Evolutionary conservation across 352 stramenopile genomes (phyloP), one percentile per base, ranked within the genome.

Genomic region (Pythium dissotocum): DNA sequence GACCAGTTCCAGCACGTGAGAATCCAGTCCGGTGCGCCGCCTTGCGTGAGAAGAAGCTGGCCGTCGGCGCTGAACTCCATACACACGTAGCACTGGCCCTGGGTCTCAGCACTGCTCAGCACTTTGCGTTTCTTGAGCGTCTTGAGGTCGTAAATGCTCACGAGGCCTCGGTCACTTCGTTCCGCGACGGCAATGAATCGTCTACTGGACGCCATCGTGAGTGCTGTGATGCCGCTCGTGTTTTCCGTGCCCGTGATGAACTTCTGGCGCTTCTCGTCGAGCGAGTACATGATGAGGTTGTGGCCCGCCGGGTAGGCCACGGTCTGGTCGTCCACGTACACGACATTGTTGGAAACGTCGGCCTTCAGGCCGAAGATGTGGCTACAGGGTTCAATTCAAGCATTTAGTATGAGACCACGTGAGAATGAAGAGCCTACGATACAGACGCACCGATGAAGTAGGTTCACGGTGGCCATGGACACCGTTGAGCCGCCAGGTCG

Each of bases 1-100:
- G 91, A 87, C 91, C 91, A 98, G 70, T 97, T 95, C 92, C 92
- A 98, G 63, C 87, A 89, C 51, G 92, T 91, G 33, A 98, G 77
- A 48, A 88, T 93, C 89, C 88, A 96, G 72, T 96, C 87, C 5
- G 88, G 88, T 1, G 78, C 76, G 7, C 88, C 91, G 46, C 88
- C 87, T 58, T 98, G 89, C 2, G 92, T 91, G 6, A 98, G 69
- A n/a, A 98, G 73, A 16, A 97, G 71, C 76, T 97, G 85, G 21
- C 93, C 95, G 70, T 98, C 91, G 28, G 87, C 82, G 44, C 87
- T 97, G 68, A 98, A 98, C 60, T 88, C 83, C 72, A 97, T 82
- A 58, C 77, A 91, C 48, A 97, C 85, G 61, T 85, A 94, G 51
- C 68, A 85, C 32, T 76, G 77, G 36, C 77, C 78, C 42, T 91